phyloP scores from a whole-genome alignment of 768 basidiomycete genomes.

The Lentinula aciculospora region DNA sequence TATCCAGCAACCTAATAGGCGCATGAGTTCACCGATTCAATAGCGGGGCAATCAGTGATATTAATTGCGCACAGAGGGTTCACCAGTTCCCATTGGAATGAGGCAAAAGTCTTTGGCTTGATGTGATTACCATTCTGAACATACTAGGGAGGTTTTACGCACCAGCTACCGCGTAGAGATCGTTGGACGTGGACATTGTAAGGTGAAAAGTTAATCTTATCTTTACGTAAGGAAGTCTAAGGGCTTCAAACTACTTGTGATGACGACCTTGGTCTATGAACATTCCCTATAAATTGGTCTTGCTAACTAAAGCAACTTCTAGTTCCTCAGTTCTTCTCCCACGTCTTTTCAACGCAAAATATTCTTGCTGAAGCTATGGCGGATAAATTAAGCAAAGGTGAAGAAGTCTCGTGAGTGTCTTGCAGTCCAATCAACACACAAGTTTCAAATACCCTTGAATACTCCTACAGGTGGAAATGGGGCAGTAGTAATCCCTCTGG shows the following conservation, averaged over 20 bases:
- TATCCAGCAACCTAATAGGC: conserved; percentile 61
- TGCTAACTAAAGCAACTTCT: too few species aligned
- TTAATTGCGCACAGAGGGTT: conserved; percentile 53
- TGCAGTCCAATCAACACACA: neutral
- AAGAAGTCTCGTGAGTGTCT: neutral
- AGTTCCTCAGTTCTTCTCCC: too few species aligned
- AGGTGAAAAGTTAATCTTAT: neutral
- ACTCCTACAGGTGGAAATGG: neutral
- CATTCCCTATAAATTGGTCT: too few species aligned
- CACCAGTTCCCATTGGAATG: conserved; percentile 76
- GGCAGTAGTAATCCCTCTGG: neutral
- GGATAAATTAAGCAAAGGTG: neutral
- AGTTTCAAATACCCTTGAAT: too few species aligned
- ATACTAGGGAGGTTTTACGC: neutral
- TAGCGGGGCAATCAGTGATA: neutral
- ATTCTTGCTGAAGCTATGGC: neutral
- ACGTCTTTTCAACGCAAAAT: too few species aligned
- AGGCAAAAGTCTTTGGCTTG: conserved; percentile 71
- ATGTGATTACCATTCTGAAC: neutral
- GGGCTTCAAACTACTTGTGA: too few species aligned
- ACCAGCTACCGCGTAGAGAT: conserved; percentile 81
- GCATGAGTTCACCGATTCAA: neutral
- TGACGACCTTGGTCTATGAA: too few species aligned
- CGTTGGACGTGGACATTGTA: conserved; percentile 13
- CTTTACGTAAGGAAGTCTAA: too few species aligned